Conservation (phyloP, 345 rosid genomes). For the Aquilaria malaccensis region DNA sequence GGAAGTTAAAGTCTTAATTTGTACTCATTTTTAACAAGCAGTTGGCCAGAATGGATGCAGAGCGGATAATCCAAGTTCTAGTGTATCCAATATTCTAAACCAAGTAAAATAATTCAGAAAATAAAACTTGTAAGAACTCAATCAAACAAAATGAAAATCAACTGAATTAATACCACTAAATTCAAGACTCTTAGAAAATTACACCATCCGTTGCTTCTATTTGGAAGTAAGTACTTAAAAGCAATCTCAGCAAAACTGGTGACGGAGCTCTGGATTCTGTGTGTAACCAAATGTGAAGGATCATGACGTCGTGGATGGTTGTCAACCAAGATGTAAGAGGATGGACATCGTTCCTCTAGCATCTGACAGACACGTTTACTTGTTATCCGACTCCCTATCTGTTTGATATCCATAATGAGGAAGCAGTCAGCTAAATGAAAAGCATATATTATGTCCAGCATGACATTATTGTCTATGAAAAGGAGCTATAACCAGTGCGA, state of each 20-base stretch:
- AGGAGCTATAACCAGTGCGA: conserved; percentile 7
- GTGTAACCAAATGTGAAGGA: conserved; percentile 87
- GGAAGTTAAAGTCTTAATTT: no score
- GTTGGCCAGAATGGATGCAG: no score
- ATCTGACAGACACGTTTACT: conserved; percentile 76
- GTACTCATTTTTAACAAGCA: no score
- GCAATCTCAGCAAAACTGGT: conserved; percentile 51
- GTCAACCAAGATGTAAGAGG: conserved; percentile 70
- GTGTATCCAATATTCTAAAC: no score
- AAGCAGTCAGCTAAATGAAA: conserved; percentile 14
- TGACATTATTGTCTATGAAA: background rate
- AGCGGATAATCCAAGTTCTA: no score
- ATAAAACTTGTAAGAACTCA: background rate
- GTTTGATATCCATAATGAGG: conserved; percentile 25
- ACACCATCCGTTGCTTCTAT: conserved; percentile 35
- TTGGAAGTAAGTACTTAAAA: conserved; percentile 37
- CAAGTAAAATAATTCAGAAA: no score
- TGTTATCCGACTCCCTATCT: conserved; percentile 92
- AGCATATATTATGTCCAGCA: background rate
- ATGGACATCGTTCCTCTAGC: conserved; percentile 68
- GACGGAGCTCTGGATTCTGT: conserved; percentile 74
- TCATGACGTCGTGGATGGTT: conserved; percentile 83
- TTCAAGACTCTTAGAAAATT: conserved; percentile 46
- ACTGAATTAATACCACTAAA: conserved; percentile 41
- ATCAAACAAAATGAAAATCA: conserved; percentile 11